Conservation (phyloP, 768 basidiomycete genomes). For the Agrocybe chaxingu region DNA sequence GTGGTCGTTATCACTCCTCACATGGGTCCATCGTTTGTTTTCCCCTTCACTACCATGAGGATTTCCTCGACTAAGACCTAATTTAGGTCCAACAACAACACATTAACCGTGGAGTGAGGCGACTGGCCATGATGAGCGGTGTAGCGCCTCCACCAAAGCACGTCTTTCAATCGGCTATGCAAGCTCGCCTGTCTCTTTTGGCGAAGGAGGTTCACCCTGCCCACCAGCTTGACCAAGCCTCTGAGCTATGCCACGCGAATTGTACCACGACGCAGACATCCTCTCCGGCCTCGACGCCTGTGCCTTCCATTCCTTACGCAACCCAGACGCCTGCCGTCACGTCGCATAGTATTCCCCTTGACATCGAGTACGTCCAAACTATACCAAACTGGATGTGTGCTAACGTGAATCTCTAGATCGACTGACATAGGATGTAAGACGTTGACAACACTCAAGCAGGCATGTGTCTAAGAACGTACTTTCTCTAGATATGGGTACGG, state of each 20-base stretch:
- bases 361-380: not conserved
- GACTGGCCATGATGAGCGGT: conserved; percentile 59
- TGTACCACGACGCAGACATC: too few relatives aligned
- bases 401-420: conserved; percentile 8
- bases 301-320: not conserved
- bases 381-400: conserved; percentile 47
- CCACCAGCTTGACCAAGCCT: conserved; percentile 24
- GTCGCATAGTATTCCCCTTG: not conserved
- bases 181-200: conserved; percentile 36
- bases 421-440: conserved; percentile 1
- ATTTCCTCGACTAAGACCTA: not conserved
- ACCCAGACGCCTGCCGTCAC: not conserved
- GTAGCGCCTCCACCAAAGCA: conserved; percentile 30
- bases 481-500: conserved; percentile 25
- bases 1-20: too few relatives aligned
- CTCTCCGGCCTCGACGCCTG: conserved; percentile 4
- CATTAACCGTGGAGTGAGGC: conserved; percentile 50
- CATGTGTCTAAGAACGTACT: not conserved
- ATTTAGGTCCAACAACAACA: conserved; percentile 56
- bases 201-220: conserved; percentile 11
- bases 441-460: too few relatives aligned
- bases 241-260: not conserved
- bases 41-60: not conserved
- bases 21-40: conserved; percentile 9
- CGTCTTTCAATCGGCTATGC: conserved; percentile 34